phyloP scores from a whole-genome alignment of 768 basidiomycete species.

The Macrolepiota fuliginosa region DNA sequence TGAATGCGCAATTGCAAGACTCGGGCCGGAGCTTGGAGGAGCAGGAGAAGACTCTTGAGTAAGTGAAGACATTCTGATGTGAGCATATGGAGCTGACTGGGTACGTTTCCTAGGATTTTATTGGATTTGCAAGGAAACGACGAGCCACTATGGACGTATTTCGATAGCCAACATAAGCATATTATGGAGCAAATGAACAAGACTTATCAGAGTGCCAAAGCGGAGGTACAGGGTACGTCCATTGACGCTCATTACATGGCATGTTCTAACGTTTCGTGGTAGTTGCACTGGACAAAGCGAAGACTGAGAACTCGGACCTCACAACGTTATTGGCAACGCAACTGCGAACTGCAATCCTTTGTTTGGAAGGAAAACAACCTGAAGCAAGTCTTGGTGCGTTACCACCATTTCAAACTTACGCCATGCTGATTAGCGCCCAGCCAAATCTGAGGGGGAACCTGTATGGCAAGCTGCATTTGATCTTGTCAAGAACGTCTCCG shows the following conservation, averaged over 20 bases:
- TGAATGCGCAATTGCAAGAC: conserved; percentile 81
- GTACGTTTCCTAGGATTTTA: conserved; percentile 57
- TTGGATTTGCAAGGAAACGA: conserved; percentile 83
- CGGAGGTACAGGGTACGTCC: conserved; percentile 48
- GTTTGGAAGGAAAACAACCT: conserved; percentile 61
- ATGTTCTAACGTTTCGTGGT: conserved; percentile 13
- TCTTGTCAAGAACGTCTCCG: conserved; percentile 85
- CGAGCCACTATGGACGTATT: conserved; percentile 94
- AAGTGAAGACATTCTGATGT: conserved; percentile 23
- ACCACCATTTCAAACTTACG: not conserved
- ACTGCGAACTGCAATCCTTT: conserved; percentile 56
- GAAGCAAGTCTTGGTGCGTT: conserved; percentile 60
- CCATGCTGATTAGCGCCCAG: conserved; percentile 32
- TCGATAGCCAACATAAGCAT: conserved; percentile 89
- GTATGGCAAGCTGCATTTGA: conserved; percentile 80
- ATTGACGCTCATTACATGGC: conserved; percentile 11
- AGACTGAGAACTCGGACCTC: conserved; percentile 33
- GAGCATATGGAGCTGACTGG: not conserved
- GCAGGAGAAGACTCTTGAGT: conserved; percentile 97
- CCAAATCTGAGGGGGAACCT: conserved; percentile 66
- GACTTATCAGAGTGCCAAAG: conserved; percentile 50
- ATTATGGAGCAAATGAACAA: conserved; percentile 77
- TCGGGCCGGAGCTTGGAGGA: conserved; percentile 81
- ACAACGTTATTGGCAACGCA: conserved; percentile 49
- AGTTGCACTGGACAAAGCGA: conserved; percentile 48